These are phyloP conservation scores for Globisporangium carolinianum DNA, from an alignment of 352 stramenopile genomes.

Conservation along the genomic window DNA sequence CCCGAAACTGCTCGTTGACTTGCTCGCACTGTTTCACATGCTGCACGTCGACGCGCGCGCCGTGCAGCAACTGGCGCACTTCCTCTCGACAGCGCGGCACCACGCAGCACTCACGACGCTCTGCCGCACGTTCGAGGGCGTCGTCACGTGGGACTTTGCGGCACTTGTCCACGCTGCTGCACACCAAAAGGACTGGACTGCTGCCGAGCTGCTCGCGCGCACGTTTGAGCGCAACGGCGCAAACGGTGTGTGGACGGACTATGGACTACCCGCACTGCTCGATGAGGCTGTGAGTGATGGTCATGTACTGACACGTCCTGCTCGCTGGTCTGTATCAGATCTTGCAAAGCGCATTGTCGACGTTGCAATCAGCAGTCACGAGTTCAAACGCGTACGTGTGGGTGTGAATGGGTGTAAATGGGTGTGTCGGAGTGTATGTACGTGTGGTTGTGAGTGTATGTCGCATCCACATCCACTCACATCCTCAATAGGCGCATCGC, in stretches of 20 bases:
- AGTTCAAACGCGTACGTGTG: constrained; percentile 48
- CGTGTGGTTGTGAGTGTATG: too few relatives aligned
- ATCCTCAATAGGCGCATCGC: constrained; percentile 34
- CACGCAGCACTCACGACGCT: constrained; percentile 49
- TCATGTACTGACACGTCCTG: too few relatives aligned
- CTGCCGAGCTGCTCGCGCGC: constrained; percentile 38
- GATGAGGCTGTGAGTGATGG: neutral
- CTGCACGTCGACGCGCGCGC: constrained; percentile 16
- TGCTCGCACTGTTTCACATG: neutral
- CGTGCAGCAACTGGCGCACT: constrained; percentile 13
- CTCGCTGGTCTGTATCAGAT: neutral
- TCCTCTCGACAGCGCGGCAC: constrained; percentile 23
- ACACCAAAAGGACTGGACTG: constrained; percentile 50
- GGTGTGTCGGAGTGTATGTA: neutral
- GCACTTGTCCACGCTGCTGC: constrained; percentile 31
- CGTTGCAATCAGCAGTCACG: constrained; percentile 35
- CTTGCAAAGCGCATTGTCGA: constrained; percentile 39
- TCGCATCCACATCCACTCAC: too few relatives aligned
- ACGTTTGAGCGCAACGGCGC: constrained; percentile 4
- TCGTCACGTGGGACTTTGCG: constrained; percentile 30
- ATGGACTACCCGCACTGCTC: too few relatives aligned
- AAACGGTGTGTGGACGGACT: neutral
- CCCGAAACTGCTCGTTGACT: constrained; percentile 1
- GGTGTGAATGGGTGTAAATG: too few relatives aligned
- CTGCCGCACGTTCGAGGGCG: constrained; percentile 20